Base-by-base conservation (phyloP, 139 green algal genomes). In the Coelastrella sp. region DNA sequence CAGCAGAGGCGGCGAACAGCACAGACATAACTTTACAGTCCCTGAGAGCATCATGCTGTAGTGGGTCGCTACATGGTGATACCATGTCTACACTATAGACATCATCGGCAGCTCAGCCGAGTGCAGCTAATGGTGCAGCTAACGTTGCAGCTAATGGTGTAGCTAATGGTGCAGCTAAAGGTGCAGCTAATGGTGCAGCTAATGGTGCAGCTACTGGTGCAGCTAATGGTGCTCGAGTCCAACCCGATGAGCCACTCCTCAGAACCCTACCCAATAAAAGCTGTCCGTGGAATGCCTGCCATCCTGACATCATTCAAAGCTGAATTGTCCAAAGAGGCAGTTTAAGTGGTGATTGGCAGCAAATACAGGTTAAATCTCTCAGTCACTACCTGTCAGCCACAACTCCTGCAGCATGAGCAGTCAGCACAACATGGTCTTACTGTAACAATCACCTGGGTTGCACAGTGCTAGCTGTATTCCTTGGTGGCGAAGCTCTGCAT, bases 381-480 rank as follows among this genome's bases (percentile, higher is more conserved):
- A 49, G 35, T 49, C 35, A 49, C 35, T 49, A 49, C 35, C 3
- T 49, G 35, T 49, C 35, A 3, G 3, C 63, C 12, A 70, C 5
- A 15, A 70, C 63, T 70, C 12, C 14, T 70, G 14, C 63, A 70
- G 63, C 63, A 20, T 15, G 14, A 70, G 63, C 63, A 70, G 11
- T 15, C 11, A 20, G 63, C 14, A 70, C 12, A 12, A 70, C 14
- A 70, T 12, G 11, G 63, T 15, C 11, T 70, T 20, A 15, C 63
- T 15, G 11, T 12, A 70, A 17, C 20, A 66, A 20, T 12, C 24
- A 75, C 66, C 81, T 25, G 92, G 91, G 91, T 93, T 93, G 81
- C 75, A 90, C 27, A 94, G 73, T 19, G 76, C 82, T 57, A 94
- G 82, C 87, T 92, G 92, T 12, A 90, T 90, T 83, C 87, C 90